Conservation (phyloP, 1,284 basidiomycete species). For the Ustilago curta region DNA sequence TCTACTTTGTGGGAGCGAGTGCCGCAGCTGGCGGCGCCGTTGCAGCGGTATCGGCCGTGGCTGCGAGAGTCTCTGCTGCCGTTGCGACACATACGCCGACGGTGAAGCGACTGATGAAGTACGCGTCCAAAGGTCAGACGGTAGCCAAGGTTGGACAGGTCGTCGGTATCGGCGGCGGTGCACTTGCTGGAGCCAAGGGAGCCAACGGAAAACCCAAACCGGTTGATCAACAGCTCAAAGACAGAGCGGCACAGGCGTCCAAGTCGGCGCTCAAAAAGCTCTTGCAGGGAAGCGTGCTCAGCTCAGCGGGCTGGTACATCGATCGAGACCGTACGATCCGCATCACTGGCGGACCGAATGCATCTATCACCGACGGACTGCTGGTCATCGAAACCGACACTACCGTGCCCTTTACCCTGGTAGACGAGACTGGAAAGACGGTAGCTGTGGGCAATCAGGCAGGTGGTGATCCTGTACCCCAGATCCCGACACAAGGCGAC, state of each 20-base stretch:
- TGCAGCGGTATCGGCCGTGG: conserved; percentile 48
- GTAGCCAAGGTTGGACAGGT: conserved; percentile 59
- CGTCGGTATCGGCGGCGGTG: conserved; percentile 59
- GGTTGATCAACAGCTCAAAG: conserved; percentile 41
- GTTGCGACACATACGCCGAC: conserved; percentile 55
- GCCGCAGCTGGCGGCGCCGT: conserved; percentile 51
- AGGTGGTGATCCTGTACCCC: conserved; percentile 36
- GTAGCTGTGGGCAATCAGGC: conserved; percentile 50
- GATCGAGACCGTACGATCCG: conserved; percentile 55
- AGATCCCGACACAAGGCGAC: conserved; percentile 4
- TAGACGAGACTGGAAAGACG: conserved; percentile 58
- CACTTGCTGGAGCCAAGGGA: conserved; percentile 31
- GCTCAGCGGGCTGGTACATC: conserved; percentile 63
- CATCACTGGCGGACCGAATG: conserved; percentile 57
- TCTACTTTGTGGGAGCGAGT: conserved; percentile 54
- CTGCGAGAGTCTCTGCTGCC: conserved; percentile 43
- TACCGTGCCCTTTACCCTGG: conserved; percentile 39
- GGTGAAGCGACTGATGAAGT: conserved; percentile 50
- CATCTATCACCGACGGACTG: conserved; percentile 49
- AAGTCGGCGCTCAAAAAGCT: conserved; percentile 54
- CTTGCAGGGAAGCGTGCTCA: conserved; percentile 54
- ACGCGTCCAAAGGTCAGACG: conserved; percentile 53
- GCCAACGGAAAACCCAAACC: conserved; percentile 44
- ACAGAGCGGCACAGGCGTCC: conserved; percentile 38
- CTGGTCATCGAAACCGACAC: conserved; percentile 61